These are phyloP conservation scores for Rosa chinensis DNA, from an alignment of 306 rosid species.

Conservation along the genomic window DNA sequence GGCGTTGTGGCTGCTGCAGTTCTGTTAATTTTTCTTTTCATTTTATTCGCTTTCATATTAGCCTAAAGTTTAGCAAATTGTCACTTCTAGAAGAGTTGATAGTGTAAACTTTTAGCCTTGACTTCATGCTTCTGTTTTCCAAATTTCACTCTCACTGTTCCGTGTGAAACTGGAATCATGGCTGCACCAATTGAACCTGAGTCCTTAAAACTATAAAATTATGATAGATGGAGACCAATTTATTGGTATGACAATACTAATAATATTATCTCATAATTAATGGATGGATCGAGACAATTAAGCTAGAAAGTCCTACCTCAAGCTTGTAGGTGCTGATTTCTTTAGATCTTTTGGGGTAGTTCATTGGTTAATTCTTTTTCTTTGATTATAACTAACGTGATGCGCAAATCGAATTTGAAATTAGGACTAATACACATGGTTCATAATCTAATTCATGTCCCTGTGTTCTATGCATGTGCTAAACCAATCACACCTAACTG, in stretches of 20 bases:
- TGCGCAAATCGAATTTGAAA: neutral
- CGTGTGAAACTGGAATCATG: constrained; percentile 2
- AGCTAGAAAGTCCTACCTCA: neutral
- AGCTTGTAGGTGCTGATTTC: neutral
- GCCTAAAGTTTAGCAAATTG: neutral
- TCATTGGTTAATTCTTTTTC: neutral
- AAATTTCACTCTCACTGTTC: neutral
- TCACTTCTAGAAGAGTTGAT: neutral
- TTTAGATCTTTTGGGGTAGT: neutral
- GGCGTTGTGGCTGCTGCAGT: neutral
- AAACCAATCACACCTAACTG: neutral
- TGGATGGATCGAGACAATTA: neutral
- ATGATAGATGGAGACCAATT: neutral
- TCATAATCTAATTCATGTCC: neutral
- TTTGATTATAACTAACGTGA: neutral
- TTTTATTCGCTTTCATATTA: neutral
- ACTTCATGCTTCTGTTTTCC: neutral
- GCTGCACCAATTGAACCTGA: neutral
- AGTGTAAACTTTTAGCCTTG: constrained; percentile 4
- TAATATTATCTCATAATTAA: neutral
- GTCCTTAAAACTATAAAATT: neutral
- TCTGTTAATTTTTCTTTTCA: neutral
- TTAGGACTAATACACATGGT: neutral
- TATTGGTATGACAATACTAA: neutral
- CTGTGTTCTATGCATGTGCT: neutral